Evolutionary conservation across 2,329 filamentous ascomycete species (phyloP).

Genomic region (Aspergillus flavus): DNA sequence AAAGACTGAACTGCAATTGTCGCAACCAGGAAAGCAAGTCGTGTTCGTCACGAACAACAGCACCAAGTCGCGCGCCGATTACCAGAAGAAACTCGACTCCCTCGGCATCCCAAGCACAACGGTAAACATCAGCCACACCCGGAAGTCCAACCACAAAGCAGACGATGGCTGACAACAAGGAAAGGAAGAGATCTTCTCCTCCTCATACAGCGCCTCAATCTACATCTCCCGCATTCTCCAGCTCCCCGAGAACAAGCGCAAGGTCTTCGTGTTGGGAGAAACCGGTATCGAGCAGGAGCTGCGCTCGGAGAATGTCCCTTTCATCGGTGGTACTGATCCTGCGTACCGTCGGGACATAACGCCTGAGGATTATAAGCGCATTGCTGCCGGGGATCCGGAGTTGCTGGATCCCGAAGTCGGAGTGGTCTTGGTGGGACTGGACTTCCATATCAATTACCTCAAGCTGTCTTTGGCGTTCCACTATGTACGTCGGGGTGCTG

Average conservation of each 20-base stretch:
- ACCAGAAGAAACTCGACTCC: slow-evolving; percentile 83
- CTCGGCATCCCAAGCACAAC: slow-evolving; percentile 78
- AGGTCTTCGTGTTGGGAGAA: slow-evolving; percentile 93
- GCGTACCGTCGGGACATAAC: slow-evolving; percentile 75
- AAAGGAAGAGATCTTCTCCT: slow-evolving; percentile 91
- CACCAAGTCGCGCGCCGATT: slow-evolving; percentile 90
- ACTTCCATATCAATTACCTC: slow-evolving; percentile 94
- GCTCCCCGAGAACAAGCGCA: slow-evolving; percentile 76
- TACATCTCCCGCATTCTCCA: slow-evolving; percentile 94
- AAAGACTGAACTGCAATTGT: not conserved
- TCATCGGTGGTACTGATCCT: slow-evolving; percentile 85
- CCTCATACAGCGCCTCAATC: slow-evolving; percentile 90
- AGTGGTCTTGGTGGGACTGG: slow-evolving; percentile 83
- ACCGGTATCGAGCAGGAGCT: slow-evolving; percentile 89
- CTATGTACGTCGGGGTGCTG: slow-evolving; percentile 77
- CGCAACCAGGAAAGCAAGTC: slow-evolving; percentile 73
- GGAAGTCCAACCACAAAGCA: not conserved
- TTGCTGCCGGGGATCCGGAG: slow-evolving; percentile 71
- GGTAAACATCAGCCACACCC: slow-evolving; percentile 40
- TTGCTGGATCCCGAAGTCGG: slow-evolving; percentile 85
- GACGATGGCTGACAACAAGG: not conserved
- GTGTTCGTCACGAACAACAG: slow-evolving; percentile 99
- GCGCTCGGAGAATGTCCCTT: slow-evolving; percentile 73
- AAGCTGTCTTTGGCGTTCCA: slow-evolving; percentile 84
- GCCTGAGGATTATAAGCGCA: slow-evolving; percentile 74